Evolutionary conservation across 2,329 filamentous ascomycete species (phyloP).

Genomic region (Scedosporium boydii): DNA sequence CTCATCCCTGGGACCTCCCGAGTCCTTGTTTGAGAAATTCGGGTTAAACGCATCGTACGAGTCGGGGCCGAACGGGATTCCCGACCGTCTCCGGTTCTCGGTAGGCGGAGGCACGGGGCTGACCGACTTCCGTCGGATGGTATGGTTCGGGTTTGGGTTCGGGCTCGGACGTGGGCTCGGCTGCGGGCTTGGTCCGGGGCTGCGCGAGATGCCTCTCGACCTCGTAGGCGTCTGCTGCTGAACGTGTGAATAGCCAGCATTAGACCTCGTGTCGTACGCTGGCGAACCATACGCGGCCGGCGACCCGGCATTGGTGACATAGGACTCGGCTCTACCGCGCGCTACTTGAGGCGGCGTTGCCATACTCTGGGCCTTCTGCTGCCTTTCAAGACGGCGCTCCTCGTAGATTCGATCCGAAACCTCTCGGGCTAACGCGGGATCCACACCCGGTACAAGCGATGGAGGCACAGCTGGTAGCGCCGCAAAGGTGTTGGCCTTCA

Average conservation of each 20-base stretch:
- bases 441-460: constrained; percentile 51
- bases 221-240: background rate
- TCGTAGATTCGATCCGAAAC: constrained; percentile 48
- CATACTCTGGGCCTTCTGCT: constrained; percentile 19
- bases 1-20: constrained; percentile 23
- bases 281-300: constrained; percentile 20
- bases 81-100: constrained; percentile 43
- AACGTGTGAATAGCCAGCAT: constrained; percentile 27
- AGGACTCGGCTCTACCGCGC: background rate
- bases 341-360: constrained; percentile 30
- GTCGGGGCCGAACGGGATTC: constrained; percentile 64
- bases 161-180: constrained; percentile 24
- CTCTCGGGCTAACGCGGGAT: constrained; percentile 45
- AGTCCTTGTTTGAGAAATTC: constrained; percentile 26
- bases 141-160: constrained; percentile 36
- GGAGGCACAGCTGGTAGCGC: constrained; percentile 36
- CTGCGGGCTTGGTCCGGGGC: constrained; percentile 17
- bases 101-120: constrained; percentile 53
- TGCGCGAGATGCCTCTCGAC: constrained; percentile 27
- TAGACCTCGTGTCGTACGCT: constrained; percentile 31
- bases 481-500: background rate
- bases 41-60: constrained; percentile 68
- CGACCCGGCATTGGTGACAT: background rate
- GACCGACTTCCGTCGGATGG: constrained; percentile 61
- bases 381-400: constrained; percentile 37